Evolutionary conservation across 352 stramenopile genomes (phyloP).

Genomic region (Aphanomyces cochlioides): DNA sequence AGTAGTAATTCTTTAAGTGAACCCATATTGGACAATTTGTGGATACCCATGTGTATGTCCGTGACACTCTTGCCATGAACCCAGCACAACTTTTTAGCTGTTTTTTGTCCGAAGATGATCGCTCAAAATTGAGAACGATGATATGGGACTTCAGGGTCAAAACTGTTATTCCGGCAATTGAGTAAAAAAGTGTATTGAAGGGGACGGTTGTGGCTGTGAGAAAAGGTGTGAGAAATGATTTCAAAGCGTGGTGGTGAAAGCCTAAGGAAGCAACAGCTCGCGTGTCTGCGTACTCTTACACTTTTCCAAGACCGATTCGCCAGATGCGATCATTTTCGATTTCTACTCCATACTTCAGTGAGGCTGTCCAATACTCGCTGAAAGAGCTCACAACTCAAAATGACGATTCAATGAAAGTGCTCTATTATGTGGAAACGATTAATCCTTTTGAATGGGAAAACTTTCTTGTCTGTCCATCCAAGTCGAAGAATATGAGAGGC

Average conservation of each 20-base stretch:
- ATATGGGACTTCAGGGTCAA: constrained; percentile 70
- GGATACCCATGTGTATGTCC: constrained; percentile 70
- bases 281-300: constrained; percentile 44
- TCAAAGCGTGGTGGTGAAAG: constrained; percentile 89
- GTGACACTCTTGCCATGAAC: constrained; percentile 12
- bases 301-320: too few species aligned
- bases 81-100: constrained; percentile 16
- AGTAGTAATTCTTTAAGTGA: constrained; percentile 60
- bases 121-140: constrained; percentile 59
- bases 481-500: too few species aligned
- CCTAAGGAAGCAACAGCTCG: constrained; percentile 61
- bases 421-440: too few species aligned
- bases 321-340: too few species aligned
- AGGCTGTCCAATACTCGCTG: too few species aligned
- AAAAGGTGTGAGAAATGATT: constrained; percentile 90
- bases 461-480: too few species aligned
- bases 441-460: too few species aligned
- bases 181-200: constrained; percentile 83
- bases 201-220: constrained; percentile 85
- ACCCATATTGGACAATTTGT: constrained; percentile 39
- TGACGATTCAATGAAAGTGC: too few species aligned
- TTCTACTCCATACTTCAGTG: too few species aligned
- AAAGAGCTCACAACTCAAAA: too few species aligned
- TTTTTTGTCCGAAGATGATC: constrained; percentile 62
- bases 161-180: constrained; percentile 75